Evolutionary conservation across 1,284 basidiomycete species (phyloP).

Genomic region (Veloboletus limbatus): DNA sequence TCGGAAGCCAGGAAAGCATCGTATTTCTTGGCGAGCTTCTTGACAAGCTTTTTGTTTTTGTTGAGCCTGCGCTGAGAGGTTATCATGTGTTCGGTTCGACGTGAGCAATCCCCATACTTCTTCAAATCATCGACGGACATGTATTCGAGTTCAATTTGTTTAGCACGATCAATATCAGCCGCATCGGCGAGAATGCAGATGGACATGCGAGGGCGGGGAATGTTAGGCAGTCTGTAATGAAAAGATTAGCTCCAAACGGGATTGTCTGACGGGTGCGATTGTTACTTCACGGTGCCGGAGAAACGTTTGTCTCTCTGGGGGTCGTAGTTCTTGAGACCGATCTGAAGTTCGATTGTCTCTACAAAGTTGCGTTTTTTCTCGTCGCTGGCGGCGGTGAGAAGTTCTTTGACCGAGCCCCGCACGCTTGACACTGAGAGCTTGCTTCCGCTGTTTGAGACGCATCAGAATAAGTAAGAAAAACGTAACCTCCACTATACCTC

Average conservation of each 20-base stretch:
- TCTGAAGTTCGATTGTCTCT: slow-evolving; percentile 94
- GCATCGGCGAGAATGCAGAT: slow-evolving; percentile 99
- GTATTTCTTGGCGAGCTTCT: slow-evolving; percentile 99
- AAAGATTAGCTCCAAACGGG: background rate
- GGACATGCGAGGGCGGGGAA: slow-evolving; percentile 98
- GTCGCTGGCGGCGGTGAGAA: slow-evolving; percentile 73
- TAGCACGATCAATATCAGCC: slow-evolving; percentile 97
- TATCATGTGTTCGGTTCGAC: background rate
- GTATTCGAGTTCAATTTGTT: slow-evolving; percentile 96
- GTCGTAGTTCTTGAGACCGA: slow-evolving; percentile 98
- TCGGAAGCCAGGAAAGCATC: slow-evolving; percentile 99
- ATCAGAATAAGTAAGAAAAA: slow-evolving; percentile 7
- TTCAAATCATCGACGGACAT: slow-evolving; percentile 99
- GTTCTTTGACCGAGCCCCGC: slow-evolving; percentile 91
- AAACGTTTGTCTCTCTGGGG: slow-evolving; percentile 95
- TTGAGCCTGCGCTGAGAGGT: slow-evolving; percentile 63
- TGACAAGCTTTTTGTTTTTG: slow-evolving; percentile 99
- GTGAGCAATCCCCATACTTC: slow-evolving; percentile 61
- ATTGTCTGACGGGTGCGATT: background rate
- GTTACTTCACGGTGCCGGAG: slow-evolving; percentile 93
- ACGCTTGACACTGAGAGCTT: slow-evolving; percentile 99
- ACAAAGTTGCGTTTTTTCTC: slow-evolving; percentile 89
- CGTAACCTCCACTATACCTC: slow-evolving; percentile 20
- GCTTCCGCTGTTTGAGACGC: slow-evolving; percentile 26
- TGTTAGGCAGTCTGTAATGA: slow-evolving; percentile 77